Evolutionary conservation across 352 stramenopile genomes (phyloP), one percentile per base, ranked within the genome.

Genomic region (Pythium aristosporum): DNA sequence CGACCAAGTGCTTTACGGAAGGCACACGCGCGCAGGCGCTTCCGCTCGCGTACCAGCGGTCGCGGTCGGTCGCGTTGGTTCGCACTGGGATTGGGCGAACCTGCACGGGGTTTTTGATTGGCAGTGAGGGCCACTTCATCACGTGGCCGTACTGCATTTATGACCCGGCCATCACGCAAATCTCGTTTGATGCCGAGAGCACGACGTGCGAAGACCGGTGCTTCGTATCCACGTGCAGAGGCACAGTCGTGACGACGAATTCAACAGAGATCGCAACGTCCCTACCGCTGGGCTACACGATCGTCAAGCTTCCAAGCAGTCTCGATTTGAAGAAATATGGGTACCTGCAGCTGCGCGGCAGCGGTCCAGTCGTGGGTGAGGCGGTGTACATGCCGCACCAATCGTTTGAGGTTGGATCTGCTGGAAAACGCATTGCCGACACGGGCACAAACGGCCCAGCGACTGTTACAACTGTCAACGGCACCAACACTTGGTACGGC

Each of bases 401-500:
- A 36, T 69, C 74, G 9, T 47, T n/a, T n/a, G n/a, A n/a, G n/a
- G 66, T 5, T 68, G 71, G 5, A 59, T 62, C 41, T 65, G 54
- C 18, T n/a, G n/a, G n/a, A n/a, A 82, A 79, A 55, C 71, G 63
- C n/a, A 74, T 47, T 47, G 41, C 79, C 47, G 61, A 71, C 44
- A 68, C 58, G 2, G 50, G 58, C 12, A 76, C 52, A 42, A 53
- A 57, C 15, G 30, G 55, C 30, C 65, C 69, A 4, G 74, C 68
- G 2, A 47, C 52, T 13, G 71, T 81, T 53, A 61, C 71, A 39
- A 73, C 64, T 15, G 51, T 81, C 41, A 7, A 47, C 21, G 64
- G 49, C 10, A 52, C 75, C n/a, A 71, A 65, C 18, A 67, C 74
- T 28, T 91, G 84, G 56, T 69, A 76, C 21, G 60, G 65, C 6